Conservation (phyloP, 2,329 filamentous ascomycete species). For the Monilinia aucupariae region DNA sequence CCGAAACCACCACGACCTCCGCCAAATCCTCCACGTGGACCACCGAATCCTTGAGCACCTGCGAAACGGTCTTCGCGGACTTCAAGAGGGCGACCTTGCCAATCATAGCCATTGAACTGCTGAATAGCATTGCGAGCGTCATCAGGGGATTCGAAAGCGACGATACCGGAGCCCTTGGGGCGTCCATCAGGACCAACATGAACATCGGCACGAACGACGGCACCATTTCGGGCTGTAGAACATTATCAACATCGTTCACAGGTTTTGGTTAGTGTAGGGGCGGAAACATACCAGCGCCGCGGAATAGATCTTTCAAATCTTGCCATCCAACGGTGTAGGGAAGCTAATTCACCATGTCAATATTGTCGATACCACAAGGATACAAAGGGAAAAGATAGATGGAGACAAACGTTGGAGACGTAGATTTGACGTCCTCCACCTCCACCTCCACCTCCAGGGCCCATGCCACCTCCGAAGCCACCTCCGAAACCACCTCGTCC, state of each 20-base stretch:
- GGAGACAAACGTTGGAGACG: constrained; percentile 87
- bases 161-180: constrained; percentile 94
- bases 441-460: constrained; percentile 51
- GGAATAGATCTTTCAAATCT: constrained; percentile 97
- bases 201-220: constrained; percentile 90
- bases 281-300: constrained; percentile 78
- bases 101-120: constrained; percentile 98
- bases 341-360: constrained; percentile 57
- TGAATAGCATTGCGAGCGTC: constrained; percentile 94
- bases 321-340: constrained; percentile 98
- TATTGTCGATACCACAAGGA: constrained; percentile 31
- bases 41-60: constrained; percentile 45
- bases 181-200: constrained; percentile 86
- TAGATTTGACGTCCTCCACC: constrained; percentile 86
- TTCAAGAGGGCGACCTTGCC: constrained; percentile 89
- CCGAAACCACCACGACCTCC: constrained; percentile 40
- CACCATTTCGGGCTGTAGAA: constrained; percentile 55
- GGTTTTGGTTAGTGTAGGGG: constrained; percentile 29
- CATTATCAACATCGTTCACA: constrained; percentile 26
- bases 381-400: constrained; percentile 29
- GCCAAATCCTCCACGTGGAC: constrained; percentile 42
- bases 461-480: constrained; percentile 40
- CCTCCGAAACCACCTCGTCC: constrained; percentile 16
- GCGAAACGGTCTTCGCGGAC: constrained; percentile 96
- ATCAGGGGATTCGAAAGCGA: constrained; percentile 90